phyloP scores from a whole-genome alignment of 2,329 filamentous ascomycete genomes.

The Penicillium sp. region DNA sequence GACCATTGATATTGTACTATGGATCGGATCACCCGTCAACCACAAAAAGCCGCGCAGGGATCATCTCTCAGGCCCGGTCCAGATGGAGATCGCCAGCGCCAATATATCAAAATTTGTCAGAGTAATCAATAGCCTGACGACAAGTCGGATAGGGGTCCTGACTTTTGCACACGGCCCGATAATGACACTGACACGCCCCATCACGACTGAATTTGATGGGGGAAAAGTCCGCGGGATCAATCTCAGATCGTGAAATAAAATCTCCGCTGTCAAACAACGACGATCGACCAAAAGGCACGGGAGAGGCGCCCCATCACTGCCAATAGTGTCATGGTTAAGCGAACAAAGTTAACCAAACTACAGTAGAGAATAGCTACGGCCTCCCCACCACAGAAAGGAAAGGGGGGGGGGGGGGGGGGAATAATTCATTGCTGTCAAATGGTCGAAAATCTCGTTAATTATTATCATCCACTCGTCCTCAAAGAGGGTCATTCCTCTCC shows the following conservation, averaged over 20 bases:
- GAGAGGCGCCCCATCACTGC: constrained; percentile 1
- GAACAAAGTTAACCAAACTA: background rate
- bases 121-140: constrained; percentile 7
- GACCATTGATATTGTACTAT: background rate
- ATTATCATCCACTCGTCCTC: background rate
- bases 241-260: background rate
- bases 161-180: background rate
- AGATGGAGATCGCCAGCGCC: constrained; percentile 7
- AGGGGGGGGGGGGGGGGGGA: background rate
- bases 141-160: constrained; percentile 1
- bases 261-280: background rate
- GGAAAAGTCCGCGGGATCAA: background rate
- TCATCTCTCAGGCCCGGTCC: background rate
- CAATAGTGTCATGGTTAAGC: background rate
- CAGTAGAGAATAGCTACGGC: background rate
- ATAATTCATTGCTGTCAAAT: constrained; percentile 1
- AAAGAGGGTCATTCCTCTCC: background rate
- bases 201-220: background rate
- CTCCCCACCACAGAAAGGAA: background rate
- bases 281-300: constrained; percentile 2
- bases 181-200: background rate
- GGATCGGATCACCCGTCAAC: background rate
- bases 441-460: background rate
- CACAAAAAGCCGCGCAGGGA: constrained; percentile 2
- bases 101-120: background rate